Conservation (phyloP, 768 basidiomycete species). For the Dentipellis sp. region DNA sequence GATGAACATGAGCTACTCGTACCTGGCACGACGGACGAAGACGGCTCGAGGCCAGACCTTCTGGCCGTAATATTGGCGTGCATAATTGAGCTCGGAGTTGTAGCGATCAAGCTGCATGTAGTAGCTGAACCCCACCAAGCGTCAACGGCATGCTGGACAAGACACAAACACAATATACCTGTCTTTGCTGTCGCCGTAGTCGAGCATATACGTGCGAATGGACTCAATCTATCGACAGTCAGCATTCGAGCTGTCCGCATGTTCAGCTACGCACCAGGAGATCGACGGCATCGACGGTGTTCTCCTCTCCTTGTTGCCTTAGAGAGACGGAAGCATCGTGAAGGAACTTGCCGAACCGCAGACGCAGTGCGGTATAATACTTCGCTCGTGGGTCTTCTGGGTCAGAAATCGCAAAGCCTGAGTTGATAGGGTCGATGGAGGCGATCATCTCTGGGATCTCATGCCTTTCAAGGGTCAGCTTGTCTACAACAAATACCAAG, state of each 20-base stretch:
- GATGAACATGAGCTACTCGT: slow-evolving; percentile 7
- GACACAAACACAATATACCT: slow-evolving; percentile 25
- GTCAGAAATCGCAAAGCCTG: slow-evolving; percentile 62
- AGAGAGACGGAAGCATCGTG: slow-evolving; percentile 62
- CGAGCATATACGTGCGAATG: slow-evolving; percentile 62
- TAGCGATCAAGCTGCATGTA: slow-evolving; percentile 49
- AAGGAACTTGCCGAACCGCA: slow-evolving; percentile 59
- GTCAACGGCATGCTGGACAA: not conserved
- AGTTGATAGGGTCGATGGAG: slow-evolving; percentile 45
- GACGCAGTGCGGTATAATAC: slow-evolving; percentile 46
- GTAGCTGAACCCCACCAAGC: slow-evolving; percentile 29
- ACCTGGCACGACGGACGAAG: slow-evolving; percentile 60
- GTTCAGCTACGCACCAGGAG: slow-evolving; percentile 37
- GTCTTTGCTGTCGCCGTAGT: slow-evolving; percentile 68
- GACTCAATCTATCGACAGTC: slow-evolving; percentile 41
- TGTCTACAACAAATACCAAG: not conserved
- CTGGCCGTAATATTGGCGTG: slow-evolving; percentile 59
- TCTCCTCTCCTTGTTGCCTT: slow-evolving; percentile 68
- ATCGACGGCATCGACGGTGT: slow-evolving; percentile 73
- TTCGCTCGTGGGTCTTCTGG: slow-evolving; percentile 39
- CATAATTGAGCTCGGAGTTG: slow-evolving; percentile 52
- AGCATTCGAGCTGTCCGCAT: not conserved
- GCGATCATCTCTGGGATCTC: slow-evolving; percentile 76
- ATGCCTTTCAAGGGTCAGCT: slow-evolving; percentile 31
- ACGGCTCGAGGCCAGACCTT: slow-evolving; percentile 72